A percentile compares a stretch with the other conserved stretches of the same genome.
phyloP scores from a whole-genome alignment of 768 basidiomycete species.

The Candolleomyces aberdarensis region DNA sequence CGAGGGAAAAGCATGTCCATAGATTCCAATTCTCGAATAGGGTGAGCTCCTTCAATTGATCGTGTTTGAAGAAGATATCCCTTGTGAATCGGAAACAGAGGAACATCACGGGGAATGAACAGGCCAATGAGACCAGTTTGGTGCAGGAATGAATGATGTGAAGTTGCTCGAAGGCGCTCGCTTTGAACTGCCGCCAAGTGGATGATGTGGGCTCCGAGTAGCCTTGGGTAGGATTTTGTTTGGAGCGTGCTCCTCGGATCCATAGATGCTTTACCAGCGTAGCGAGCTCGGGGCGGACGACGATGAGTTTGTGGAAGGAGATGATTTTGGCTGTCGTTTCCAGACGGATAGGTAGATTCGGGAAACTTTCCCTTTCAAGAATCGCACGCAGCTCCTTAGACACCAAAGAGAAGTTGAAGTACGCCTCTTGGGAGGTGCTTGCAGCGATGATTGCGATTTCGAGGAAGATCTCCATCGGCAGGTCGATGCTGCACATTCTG shows the following conservation, averaged over 20 bases:
- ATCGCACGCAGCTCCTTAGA: not conserved
- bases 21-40: constrained; percentile 11
- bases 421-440: constrained; percentile 1
- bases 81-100: constrained; percentile 8
- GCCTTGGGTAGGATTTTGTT: constrained; percentile 4
- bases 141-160: constrained; percentile 8
- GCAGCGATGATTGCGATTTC: constrained; percentile 4
- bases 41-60: constrained; percentile 6
- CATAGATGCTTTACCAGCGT: constrained; percentile 1
- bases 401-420: not conserved
- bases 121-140: constrained; percentile 8
- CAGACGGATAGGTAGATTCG: constrained; percentile 6
- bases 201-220: constrained; percentile 8
- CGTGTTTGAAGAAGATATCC: constrained; percentile 10
- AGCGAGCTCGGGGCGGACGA: constrained; percentile 4
- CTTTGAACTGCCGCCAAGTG: constrained; percentile 9
- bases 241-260: constrained; percentile 2
- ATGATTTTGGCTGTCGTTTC: constrained; percentile 7
- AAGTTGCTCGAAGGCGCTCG: constrained; percentile 9
- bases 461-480: constrained; percentile 6
- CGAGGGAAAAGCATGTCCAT: constrained; percentile 4
- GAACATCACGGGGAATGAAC: constrained; percentile 11
- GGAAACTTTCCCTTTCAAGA: constrained; percentile 4
- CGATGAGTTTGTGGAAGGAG: constrained; percentile 2
- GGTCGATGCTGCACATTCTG: not conserved